Percentiles rank a stretch among this genome's conserved stretches.
Evolutionary conservation across 2,329 filamentous ascomycete species (phyloP).

Genomic region (Calonectria naviculata): DNA sequence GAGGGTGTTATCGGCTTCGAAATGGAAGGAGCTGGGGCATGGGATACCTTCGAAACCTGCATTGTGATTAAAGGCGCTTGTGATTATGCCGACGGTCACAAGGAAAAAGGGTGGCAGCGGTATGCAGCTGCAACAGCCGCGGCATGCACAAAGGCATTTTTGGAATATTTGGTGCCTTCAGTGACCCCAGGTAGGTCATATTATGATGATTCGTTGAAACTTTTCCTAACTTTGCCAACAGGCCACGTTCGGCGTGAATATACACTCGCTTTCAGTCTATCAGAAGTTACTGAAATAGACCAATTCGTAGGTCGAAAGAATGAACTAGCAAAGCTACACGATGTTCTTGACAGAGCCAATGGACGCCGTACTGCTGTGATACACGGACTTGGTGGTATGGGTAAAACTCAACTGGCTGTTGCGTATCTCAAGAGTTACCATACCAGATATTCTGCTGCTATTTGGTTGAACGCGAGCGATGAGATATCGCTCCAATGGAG

Average conservation of each 20-base stretch:
- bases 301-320: background rate
- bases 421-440: conserved; percentile 48
- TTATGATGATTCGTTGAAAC: background rate
- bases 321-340: background rate
- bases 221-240: background rate
- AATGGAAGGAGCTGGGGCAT: conserved; percentile 27
- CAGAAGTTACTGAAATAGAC: background rate
- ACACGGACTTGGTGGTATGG: conserved; percentile 56
- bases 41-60: conserved; percentile 23
- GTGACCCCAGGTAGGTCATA: background rate
- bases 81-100: conserved; percentile 30
- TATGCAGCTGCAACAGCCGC: conserved; percentile 6
- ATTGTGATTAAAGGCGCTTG: conserved; percentile 26
- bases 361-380: conserved; percentile 28
- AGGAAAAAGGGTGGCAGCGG: conserved; percentile 13
- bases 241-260: background rate
- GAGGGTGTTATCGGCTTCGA: conserved; percentile 21
- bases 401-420: conserved; percentile 56
- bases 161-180: conserved; percentile 10
- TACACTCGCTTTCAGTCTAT: background rate
- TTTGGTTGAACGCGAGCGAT: conserved; percentile 56
- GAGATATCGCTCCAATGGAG: conserved; percentile 45
- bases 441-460: conserved; percentile 49
- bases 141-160: background rate
- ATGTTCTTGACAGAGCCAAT: background rate